Percentiles rank a stretch among this genome's conserved stretches.
phyloP scores from a whole-genome alignment of 176 grass and related monocot genomes.

The sorghum (Sorghum bicolor) region Sorghum_bicolor_NCBIv3 NC_012879.2:51483501-51484000 shows the following conservation, averaged over 20 bases:
- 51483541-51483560: neutral
- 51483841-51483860: neutral
- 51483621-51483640: too few relatives aligned
- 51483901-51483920: too few relatives aligned
- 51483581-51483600: neutral
- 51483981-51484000: neutral
- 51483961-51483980: neutral
- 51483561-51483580: neutral
- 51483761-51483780: neutral
- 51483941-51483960: neutral
- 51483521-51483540: neutral
- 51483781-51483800: neutral
- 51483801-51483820: constrained; percentile 26
- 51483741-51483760: neutral
- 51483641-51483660: too few relatives aligned
- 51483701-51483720: neutral
- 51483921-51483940: neutral
- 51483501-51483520: neutral
- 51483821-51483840: neutral
- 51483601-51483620: neutral
- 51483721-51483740: neutral
- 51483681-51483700: neutral
- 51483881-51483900: neutral
- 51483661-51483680: neutral
- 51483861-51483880: neutral